Percentiles rank a stretch among this genome's conserved stretches.
phyloP scores from a whole-genome alignment of 257 asterid genomes.

The Capsicum pubescens region DNA sequence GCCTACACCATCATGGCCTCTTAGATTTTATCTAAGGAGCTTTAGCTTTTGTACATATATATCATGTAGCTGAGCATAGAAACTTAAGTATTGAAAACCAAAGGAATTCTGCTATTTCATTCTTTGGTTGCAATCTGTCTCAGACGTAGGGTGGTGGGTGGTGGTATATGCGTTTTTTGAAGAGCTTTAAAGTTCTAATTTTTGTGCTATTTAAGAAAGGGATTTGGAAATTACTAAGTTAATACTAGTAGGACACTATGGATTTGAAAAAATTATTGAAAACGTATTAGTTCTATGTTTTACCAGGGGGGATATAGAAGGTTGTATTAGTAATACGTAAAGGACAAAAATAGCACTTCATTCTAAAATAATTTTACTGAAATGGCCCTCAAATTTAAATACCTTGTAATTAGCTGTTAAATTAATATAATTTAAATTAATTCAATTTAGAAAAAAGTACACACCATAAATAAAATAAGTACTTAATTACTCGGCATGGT shows the following conservation, averaged over 20 bases:
- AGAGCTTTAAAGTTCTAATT: neutral
- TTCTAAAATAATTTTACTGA: no score
- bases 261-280: neutral
- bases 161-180: neutral
- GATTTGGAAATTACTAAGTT: neutral
- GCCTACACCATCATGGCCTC: neutral
- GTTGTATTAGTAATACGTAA: no score
- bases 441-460: no score
- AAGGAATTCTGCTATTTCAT: neutral
- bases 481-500: no score
- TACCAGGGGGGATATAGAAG: no score
- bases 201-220: neutral
- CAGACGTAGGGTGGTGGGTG: neutral
- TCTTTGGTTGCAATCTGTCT: neutral
- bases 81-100: neutral
- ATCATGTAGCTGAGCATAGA: neutral
- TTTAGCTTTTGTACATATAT: slow-evolving; percentile 19
- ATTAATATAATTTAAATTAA: no score
- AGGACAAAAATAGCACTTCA: no score
- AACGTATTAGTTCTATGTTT: no score
- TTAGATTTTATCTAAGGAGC: neutral
- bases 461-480: no score
- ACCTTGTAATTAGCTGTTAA: no score
- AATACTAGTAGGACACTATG: neutral
- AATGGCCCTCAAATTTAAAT: no score